phyloP scores from a whole-genome alignment of 1,284 basidiomycete species.

The Amylostereum areolatum region DNA sequence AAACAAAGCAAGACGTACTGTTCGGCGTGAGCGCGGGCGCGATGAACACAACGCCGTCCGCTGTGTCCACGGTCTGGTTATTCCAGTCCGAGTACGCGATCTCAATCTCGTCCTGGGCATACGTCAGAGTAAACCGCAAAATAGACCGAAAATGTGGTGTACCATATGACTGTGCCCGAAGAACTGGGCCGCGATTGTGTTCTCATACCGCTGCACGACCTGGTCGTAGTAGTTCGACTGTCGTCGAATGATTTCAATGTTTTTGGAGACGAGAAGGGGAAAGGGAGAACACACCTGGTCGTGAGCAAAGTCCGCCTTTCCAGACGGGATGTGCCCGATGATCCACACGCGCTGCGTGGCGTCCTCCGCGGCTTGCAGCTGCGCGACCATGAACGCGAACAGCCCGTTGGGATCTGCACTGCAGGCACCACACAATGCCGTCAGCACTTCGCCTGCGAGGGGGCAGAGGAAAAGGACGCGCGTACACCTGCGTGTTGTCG shows the following conservation, averaged over 20 bases:
- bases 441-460: neutral
- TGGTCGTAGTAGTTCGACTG: conserved; percentile 55
- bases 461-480: neutral
- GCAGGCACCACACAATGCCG: neutral
- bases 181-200: conserved; percentile 49
- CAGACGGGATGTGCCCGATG: neutral
- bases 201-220: conserved; percentile 48
- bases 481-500: conserved; percentile 7
- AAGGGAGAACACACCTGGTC: neutral
- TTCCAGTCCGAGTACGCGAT: conserved; percentile 51
- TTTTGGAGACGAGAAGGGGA: neutral
- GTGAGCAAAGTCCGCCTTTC: neutral
- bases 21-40: conserved; percentile 52
- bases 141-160: neutral
- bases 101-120: conserved; percentile 43
- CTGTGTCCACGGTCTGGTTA: conserved; percentile 40
- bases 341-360: neutral
- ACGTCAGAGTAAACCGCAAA: neutral
- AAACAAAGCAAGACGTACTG: conserved; percentile 27
- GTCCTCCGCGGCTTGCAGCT: neutral
- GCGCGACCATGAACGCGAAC: neutral
- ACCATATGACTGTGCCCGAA: conserved; percentile 40
- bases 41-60: conserved; percentile 43
- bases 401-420: neutral
- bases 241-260: neutral